Conservation (phyloP, 805 yeast species). For the Zygoascus ofunaensis region DNA sequence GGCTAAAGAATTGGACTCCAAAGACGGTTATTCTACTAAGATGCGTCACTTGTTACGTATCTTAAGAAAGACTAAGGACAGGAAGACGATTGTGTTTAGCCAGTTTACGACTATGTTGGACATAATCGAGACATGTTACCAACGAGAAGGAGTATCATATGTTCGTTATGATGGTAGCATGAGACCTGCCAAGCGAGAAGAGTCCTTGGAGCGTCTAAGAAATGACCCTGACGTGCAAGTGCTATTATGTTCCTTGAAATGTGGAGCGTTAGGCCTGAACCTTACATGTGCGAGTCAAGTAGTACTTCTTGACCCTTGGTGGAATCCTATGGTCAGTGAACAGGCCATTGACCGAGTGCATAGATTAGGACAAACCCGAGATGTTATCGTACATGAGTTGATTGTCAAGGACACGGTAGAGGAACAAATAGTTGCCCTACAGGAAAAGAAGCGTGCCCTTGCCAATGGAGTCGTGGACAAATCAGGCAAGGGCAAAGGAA, state of each 20-base stretch:
- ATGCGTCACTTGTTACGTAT: slow-evolving; percentile 29
- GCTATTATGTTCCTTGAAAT: slow-evolving; percentile 35
- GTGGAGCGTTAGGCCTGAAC: slow-evolving; percentile 40
- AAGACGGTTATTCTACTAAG: slow-evolving; percentile 27
- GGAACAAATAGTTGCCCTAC: slow-evolving; percentile 30
- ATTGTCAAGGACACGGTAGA: slow-evolving; percentile 34
- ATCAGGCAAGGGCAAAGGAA: slow-evolving; percentile 7
- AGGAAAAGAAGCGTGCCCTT: slow-evolving; percentile 29
- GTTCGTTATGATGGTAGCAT: slow-evolving; percentile 33
- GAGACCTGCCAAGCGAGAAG: slow-evolving; percentile 25
- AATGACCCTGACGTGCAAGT: slow-evolving; percentile 25
- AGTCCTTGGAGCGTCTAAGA: slow-evolving; percentile 25
- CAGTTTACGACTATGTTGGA: slow-evolving; percentile 34
- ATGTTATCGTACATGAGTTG: slow-evolving; percentile 39
- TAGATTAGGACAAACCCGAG: slow-evolving; percentile 37
- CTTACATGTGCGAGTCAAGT: slow-evolving; percentile 36
- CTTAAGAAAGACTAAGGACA: slow-evolving; percentile 25
- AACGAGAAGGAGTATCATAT: slow-evolving; percentile 25
- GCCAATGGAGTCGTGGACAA: slow-evolving; percentile 29
- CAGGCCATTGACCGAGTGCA: slow-evolving; percentile 47
- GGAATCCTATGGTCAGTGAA: slow-evolving; percentile 43
- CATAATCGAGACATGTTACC: slow-evolving; percentile 25
- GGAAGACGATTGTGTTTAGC: slow-evolving; percentile 41
- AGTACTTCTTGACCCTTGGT: slow-evolving; percentile 39
- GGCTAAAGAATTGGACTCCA: neutral